Base-by-base conservation (phyloP, 148 eudicot species). In the Rhododendron simsii region DNA sequence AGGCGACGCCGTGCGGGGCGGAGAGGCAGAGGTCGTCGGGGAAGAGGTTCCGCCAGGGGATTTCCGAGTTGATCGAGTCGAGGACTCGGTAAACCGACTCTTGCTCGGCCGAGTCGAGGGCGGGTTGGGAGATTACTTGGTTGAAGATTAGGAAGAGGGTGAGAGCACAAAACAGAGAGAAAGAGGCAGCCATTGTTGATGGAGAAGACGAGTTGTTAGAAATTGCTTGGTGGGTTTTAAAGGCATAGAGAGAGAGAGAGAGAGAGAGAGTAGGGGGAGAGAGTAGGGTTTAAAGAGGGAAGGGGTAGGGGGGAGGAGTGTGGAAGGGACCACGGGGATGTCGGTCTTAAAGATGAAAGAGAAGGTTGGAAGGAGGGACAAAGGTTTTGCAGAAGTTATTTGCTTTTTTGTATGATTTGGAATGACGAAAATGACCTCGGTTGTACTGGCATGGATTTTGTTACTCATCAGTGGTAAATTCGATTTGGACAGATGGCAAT, bases 1-100 rank as follows among this genome's bases (percentile, higher is more conserved):
- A 96, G 75, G 92, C 89, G 87, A 96, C 91, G 86, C 96, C 98
- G 91, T 96, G 98, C 23, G 98, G 98, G 83, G 95, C 86, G 73
- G 95, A 92, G 85, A 80, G 77, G 81, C 99, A 96, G 84, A 95
- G 92, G 86, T 96, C 99, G 81, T 94, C 96, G 3, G 98, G 94
- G 90, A 86, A 95, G 77, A 93, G 89, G 1, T 90, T 14, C 0
- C 96, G 94, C 96, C 96, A 96, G 21, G 92, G 91, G 86, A 86
- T 47, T 23, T 86, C 85, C 0, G 96, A 90, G 96, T 95, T 92
- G 83, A 96, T 74, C 2, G 96, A 90, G 16, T 92, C 91, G 48
- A 96, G 98, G 16, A 95, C 89, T 16, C 51, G 83, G 92, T 92
- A 96, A 28, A 94, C 92, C 9, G 93, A 85, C 81, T 95, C 95